Evolutionary conservation across 352 stramenopile species (phyloP).

Genomic region (Halophytophthora polymorphica): DNA sequence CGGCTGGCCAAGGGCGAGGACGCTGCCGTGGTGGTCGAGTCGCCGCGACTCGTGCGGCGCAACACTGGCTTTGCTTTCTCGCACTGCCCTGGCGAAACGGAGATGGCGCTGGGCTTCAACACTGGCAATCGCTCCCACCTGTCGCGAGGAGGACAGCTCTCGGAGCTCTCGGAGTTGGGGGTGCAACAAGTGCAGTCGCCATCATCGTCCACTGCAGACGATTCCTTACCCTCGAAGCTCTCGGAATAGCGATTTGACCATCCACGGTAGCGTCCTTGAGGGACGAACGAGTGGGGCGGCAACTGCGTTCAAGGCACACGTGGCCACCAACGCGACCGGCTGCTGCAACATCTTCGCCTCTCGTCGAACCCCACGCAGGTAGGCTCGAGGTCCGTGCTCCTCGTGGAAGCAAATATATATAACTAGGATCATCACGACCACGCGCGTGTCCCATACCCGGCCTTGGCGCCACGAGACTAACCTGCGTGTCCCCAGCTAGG

Average conservation of each 20-base stretch:
- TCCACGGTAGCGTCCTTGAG: neutral
- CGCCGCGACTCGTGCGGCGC: constrained; percentile 71
- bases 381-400: neutral
- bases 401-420: neutral
- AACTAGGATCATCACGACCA: neutral
- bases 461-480: neutral
- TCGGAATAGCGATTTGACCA: constrained; percentile 15
- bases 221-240: constrained; percentile 48
- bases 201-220: constrained; percentile 53
- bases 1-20: constrained; percentile 78
- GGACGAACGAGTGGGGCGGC: neutral
- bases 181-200: constrained; percentile 30
- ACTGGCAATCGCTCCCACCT: constrained; percentile 15
- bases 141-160: constrained; percentile 20
- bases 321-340: neutral
- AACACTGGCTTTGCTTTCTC: constrained; percentile 89
- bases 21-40: constrained; percentile 48
- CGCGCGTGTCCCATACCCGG: constrained; percentile 26
- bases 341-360: too few relatives aligned
- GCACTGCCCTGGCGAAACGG: constrained; percentile 65
- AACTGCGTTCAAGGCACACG: neutral
- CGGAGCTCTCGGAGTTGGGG: constrained; percentile 27
- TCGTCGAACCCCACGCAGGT: neutral
- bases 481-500: constrained; percentile 1
- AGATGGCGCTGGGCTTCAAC: constrained; percentile 58